phyloP scores from a whole-genome alignment of 441 rosid species.

The Omphalea diandra region DNA sequence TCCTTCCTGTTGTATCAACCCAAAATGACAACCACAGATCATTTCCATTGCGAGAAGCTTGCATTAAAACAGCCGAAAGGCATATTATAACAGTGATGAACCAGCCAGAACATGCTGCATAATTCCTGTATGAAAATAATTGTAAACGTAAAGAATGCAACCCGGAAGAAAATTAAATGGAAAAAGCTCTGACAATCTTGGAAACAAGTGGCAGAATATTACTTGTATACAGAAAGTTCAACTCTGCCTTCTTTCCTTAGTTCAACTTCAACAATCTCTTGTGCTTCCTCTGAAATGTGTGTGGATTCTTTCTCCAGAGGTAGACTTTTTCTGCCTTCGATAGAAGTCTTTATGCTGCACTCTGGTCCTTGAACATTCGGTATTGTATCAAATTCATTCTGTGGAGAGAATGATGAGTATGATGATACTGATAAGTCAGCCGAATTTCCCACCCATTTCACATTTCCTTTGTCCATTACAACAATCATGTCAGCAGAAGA shows the following conservation, averaged over 20 bases:
- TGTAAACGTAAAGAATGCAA: constrained; percentile 9
- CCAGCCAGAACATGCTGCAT: constrained; percentile 83
- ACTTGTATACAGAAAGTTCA: constrained; percentile 81
- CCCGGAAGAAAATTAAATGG: background rate
- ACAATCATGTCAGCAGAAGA: constrained; percentile 75
- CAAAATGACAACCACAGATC: constrained; percentile 96
- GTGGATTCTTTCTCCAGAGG: constrained; percentile 32
- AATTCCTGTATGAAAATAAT: constrained; percentile 52
- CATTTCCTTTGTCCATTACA: constrained; percentile 78
- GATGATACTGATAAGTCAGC: constrained; percentile 53
- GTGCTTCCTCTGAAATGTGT: constrained; percentile 40
- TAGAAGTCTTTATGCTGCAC: constrained; percentile 24
- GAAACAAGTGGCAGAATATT: constrained; percentile 27
- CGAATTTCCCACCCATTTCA: constrained; percentile 81
- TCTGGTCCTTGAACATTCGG: constrained; percentile 32
- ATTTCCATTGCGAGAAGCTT: constrained; percentile 94
- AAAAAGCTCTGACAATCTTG: background rate
- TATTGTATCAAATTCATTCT: constrained; percentile 48
- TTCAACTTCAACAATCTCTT: constrained; percentile 65
- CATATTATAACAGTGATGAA: constrained; percentile 59
- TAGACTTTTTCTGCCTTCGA: constrained; percentile 30
- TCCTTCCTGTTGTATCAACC: constrained; percentile 75
- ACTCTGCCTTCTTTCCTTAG: constrained; percentile 85
- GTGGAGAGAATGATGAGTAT: constrained; percentile 43
- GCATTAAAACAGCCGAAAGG: constrained; percentile 88